Evolutionary conservation across 805 yeast species (phyloP).

Genomic region (Teunomyces tritomae): DNA sequence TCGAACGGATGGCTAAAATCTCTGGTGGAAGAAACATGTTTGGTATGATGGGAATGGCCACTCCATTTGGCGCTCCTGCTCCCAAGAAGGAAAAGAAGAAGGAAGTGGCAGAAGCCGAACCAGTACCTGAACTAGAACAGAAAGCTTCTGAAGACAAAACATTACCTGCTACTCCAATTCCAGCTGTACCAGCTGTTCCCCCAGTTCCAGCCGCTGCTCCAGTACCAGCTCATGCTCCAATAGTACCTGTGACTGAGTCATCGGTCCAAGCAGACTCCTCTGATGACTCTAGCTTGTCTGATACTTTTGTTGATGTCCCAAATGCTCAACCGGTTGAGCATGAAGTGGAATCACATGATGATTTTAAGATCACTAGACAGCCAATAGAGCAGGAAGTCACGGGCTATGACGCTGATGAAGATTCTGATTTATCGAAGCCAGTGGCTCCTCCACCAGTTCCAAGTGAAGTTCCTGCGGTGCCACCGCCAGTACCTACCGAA

Average conservation of each 20-base stretch:
- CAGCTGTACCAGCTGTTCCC: slow-evolving; percentile 3
- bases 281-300: neutral
- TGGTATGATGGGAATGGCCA: slow-evolving; percentile 63
- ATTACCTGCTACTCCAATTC: neutral
- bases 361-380: slow-evolving; percentile 11
- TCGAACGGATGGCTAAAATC: slow-evolving; percentile 94
- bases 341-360: slow-evolving; percentile 7
- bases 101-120: neutral
- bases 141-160: neutral
- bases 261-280: neutral
- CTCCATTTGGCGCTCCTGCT: slow-evolving; percentile 33
- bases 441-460: slow-evolving; percentile 12
- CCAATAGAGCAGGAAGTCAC: slow-evolving; percentile 36
- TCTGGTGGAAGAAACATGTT: slow-evolving; percentile 83
- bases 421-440: slow-evolving; percentile 29
- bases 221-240: too few species aligned
- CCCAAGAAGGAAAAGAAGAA: slow-evolving; percentile 7
- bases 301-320: neutral
- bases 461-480: slow-evolving; percentile 1
- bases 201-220: neutral
- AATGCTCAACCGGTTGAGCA: neutral
- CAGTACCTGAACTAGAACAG: neutral
- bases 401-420: slow-evolving; percentile 73
- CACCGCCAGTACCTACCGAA: slow-evolving; percentile 7
- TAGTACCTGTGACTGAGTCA: too few species aligned